Evolutionary conservation across 805 yeast species (phyloP).

Genomic region (Groenewaldozyma tartarivorans): DNA sequence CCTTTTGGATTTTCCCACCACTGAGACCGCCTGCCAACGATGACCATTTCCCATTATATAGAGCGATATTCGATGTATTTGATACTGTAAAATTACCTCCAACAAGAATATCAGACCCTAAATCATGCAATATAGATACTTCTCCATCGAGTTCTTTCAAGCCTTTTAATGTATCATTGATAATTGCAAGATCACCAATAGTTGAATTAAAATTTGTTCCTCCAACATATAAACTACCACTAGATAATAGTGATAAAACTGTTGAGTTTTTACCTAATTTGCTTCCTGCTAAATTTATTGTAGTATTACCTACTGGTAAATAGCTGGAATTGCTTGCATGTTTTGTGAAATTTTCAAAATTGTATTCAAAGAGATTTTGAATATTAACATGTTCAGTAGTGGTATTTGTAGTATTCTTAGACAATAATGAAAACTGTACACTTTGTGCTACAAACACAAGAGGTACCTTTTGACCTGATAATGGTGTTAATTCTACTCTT

Average conservation of each 20-base stretch:
- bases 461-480: conserved; percentile 21
- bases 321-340: conserved; percentile 23
- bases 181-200: conserved; percentile 7
- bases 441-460: conserved; percentile 65
- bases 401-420: conserved; percentile 21
- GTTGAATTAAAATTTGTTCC: conserved; percentile 36
- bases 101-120: conserved; percentile 32
- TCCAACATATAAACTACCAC: conserved; percentile 33
- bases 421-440: conserved; percentile 33
- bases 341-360: conserved; percentile 52
- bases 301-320: conserved; percentile 38
- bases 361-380: conserved; percentile 80
- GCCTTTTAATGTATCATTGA: conserved; percentile 5
- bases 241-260: conserved; percentile 27
- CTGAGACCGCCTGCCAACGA: conserved; percentile 16
- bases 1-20: conserved; percentile 13
- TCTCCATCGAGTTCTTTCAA: conserved; percentile 31
- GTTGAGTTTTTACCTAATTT: conserved; percentile 32
- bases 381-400: conserved; percentile 24
- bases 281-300: conserved; percentile 32
- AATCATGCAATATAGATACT: conserved; percentile 25
- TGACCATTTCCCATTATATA: conserved; percentile 12
- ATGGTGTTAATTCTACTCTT: conserved; percentile 35
- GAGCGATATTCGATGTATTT: conserved; percentile 11
- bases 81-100: conserved; percentile 36